A percentile compares a stretch with the other conserved stretches of the same genome.
Conservation (phyloP, 345 rosid species). For the Zanthoxylum bungeanum region DNA sequence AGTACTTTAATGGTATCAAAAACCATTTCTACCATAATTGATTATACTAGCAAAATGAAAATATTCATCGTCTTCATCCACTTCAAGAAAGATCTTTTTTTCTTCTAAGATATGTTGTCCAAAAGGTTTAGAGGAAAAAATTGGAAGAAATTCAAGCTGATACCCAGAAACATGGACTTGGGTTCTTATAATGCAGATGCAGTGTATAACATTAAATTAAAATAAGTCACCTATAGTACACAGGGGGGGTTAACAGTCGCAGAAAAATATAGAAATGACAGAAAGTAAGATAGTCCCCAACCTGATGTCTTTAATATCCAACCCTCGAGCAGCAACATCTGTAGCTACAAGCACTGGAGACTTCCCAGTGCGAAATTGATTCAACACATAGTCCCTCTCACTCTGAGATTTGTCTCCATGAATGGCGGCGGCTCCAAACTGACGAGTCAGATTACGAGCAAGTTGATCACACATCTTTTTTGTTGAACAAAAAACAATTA, state of each 20-base stretch:
- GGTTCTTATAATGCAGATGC: background rate
- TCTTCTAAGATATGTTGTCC: background rate
- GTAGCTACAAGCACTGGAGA: constrained; percentile 86
- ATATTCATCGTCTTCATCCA: background rate
- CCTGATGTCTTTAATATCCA: constrained; percentile 95
- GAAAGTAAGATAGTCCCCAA: constrained; percentile 13
- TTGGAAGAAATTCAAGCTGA: background rate
- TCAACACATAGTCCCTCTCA: constrained; percentile 75
- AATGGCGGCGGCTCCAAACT: constrained; percentile 86
- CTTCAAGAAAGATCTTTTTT: background rate
- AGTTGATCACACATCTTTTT: constrained; percentile 93
- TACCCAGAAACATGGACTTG: no score
- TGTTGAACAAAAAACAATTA: constrained; percentile 81
- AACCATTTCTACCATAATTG: background rate
- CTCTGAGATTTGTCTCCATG: constrained; percentile 91
- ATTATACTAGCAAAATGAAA: background rate
- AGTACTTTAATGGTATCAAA: background rate
- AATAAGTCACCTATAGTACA: background rate
- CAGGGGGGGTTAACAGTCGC: background rate
- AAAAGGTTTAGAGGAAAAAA: background rate
- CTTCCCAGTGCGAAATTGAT: constrained; percentile 77
- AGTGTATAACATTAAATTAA: background rate
- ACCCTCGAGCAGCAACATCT: constrained; percentile 93
- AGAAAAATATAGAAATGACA: background rate
- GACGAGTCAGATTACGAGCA: constrained; percentile 65